Percentiles rank a stretch among this genome's conserved stretches.
Evolutionary conservation across 108 stramenopile species (phyloP).

Genomic region (Conticribra weissflogii): DNA sequence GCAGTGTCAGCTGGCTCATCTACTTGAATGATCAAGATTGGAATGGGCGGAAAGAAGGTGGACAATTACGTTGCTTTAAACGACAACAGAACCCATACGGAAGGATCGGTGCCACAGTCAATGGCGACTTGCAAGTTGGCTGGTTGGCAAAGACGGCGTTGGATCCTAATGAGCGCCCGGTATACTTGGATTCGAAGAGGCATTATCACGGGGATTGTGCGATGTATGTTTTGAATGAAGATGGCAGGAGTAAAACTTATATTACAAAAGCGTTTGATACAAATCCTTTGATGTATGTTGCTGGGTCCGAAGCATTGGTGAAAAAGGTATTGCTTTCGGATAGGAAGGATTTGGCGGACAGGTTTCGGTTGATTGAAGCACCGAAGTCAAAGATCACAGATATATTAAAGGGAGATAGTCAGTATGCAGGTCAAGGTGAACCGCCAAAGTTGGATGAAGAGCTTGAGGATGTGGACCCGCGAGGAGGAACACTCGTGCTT

Average conservation of each 20-base stretch:
- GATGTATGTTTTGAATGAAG: conserved; percentile 44
- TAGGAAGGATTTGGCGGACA: conserved; percentile 22
- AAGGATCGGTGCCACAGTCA: conserved; percentile 28
- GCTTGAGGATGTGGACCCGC: conserved; percentile 45
- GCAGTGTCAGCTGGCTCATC: conserved; percentile 66
- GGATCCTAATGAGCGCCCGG: conserved; percentile 60
- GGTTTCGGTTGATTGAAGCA: conserved; percentile 54
- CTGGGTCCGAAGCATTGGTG: conserved; percentile 23
- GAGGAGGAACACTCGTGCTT: conserved; percentile 53
- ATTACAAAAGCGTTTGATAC: conserved; percentile 54
- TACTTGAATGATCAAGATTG: conserved; percentile 70
- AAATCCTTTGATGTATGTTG: conserved; percentile 59
- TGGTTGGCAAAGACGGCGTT: conserved; percentile 50
- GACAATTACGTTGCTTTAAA: conserved; percentile 37
- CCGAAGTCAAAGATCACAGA: not conserved
- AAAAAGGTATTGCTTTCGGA: conserved; percentile 27
- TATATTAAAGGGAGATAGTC: not conserved
- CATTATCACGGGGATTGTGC: conserved; percentile 55
- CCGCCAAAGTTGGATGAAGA: conserved; percentile 11
- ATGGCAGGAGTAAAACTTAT: conserved; percentile 27
- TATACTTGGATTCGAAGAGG: conserved; percentile 61
- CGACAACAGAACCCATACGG: conserved; percentile 30
- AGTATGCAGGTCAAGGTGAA: not conserved
- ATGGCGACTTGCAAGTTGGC: conserved; percentile 72
- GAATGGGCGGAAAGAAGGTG: conserved; percentile 51